Conservation (phyloP, 2,329 filamentous ascomycete genomes). For the Thelonectria discophora region DNA sequence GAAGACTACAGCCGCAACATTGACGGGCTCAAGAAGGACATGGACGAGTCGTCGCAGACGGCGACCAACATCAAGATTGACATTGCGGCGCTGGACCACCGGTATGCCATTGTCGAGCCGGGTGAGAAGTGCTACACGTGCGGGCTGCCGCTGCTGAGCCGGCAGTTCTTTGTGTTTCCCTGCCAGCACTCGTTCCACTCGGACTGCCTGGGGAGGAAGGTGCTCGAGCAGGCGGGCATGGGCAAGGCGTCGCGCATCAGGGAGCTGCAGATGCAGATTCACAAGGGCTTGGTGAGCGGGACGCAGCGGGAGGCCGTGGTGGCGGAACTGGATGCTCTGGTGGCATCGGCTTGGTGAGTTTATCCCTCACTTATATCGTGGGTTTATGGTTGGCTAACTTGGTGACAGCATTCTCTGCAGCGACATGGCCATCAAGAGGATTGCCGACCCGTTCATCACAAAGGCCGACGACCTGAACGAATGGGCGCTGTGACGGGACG, state of each 20-base stretch:
- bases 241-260: slow-evolving; percentile 81
- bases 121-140: slow-evolving; percentile 95
- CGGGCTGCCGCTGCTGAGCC: slow-evolving; percentile 81
- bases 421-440: slow-evolving; percentile 91
- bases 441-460: slow-evolving; percentile 91
- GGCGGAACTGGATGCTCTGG: slow-evolving; percentile 87
- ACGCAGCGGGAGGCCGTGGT: slow-evolving; percentile 82
- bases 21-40: slow-evolving; percentile 86
- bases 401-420: slow-evolving; percentile 83
- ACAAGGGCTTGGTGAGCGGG: slow-evolving; percentile 75
- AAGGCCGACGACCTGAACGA: slow-evolving; percentile 77
- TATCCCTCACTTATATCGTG: not conserved
- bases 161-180: slow-evolving; percentile 98
- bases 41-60: slow-evolving; percentile 92
- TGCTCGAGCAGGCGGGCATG: slow-evolving; percentile 81
- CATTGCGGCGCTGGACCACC: slow-evolving; percentile 83
- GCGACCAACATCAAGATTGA: slow-evolving; percentile 91
- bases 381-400: slow-evolving; percentile 33
- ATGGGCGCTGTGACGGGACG: slow-evolving; percentile 71
- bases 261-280: slow-evolving; percentile 85
- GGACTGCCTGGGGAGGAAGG: slow-evolving; percentile 87
- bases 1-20: slow-evolving; percentile 95
- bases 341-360: slow-evolving; percentile 85
- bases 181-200: slow-evolving; percentile 98
- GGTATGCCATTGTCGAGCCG: slow-evolving; percentile 96